A percentile compares a stretch with the other conserved stretches of the same genome.
Conservation (phyloP, 2,329 filamentous ascomycete genomes). For the Penicillium freii region DNA sequence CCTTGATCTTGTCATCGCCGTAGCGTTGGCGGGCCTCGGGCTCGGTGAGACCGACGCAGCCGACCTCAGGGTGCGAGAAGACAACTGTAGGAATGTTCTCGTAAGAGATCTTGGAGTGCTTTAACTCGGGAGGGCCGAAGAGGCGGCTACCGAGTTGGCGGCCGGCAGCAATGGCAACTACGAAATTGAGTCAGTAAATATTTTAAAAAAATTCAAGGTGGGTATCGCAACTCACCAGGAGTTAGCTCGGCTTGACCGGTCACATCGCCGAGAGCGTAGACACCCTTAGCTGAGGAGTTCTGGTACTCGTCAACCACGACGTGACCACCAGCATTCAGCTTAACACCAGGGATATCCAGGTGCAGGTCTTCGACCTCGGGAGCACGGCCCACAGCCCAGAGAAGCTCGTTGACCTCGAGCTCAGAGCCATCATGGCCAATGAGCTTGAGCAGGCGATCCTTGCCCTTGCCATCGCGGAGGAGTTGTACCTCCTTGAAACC, state of each 20-base stretch:
- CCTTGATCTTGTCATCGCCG: conserved; percentile 51
- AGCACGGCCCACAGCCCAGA: conserved; percentile 51
- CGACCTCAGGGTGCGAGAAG: conserved; percentile 53
- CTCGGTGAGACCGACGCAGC: conserved; percentile 51
- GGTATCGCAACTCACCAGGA: conserved; percentile 39
- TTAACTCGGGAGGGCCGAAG: conserved; percentile 48
- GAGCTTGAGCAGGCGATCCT: conserved; percentile 48
- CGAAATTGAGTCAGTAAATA: background rate
- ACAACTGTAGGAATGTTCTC: conserved; percentile 54
- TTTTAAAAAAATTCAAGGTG: too few species aligned
- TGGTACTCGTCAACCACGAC: conserved; percentile 52
- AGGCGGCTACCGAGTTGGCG: conserved; percentile 51
- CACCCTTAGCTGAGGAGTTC: conserved; percentile 48
- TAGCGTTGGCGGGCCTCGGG: conserved; percentile 48
- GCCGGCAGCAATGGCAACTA: conserved; percentile 53
- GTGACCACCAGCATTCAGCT: conserved; percentile 41
- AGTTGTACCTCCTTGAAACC: conserved; percentile 50
- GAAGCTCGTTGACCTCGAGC: conserved; percentile 49
- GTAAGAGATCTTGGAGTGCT: conserved; percentile 47
- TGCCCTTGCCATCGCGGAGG: conserved; percentile 46
- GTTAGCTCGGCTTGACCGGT: conserved; percentile 53
- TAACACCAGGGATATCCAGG: conserved; percentile 44
- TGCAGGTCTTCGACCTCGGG: conserved; percentile 47
- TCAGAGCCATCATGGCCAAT: conserved; percentile 44
- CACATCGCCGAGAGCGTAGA: conserved; percentile 53